Conservation (phyloP, 345 rosid species). For the Gossypium australe region DNA sequence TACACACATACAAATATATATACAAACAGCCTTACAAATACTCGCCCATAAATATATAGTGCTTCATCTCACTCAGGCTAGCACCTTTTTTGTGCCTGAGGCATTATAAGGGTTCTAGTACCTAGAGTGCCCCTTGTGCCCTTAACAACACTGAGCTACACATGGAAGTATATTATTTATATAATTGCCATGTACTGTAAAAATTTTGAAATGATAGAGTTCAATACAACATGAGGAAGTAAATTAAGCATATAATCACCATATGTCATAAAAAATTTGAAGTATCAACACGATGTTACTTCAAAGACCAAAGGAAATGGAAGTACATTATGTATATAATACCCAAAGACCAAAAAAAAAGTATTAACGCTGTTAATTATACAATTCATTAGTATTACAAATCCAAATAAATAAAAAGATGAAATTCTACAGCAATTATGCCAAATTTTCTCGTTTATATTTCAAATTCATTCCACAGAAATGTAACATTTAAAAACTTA, state of each 20-base stretch:
- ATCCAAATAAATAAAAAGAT: background rate
- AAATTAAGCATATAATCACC: background rate
- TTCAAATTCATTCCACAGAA: background rate
- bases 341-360: too few relatives aligned
- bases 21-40: too few relatives aligned
- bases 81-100: too few relatives aligned
- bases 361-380: too few relatives aligned
- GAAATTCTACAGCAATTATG: background rate
- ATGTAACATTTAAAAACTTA: background rate
- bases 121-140: too few relatives aligned
- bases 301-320: too few relatives aligned
- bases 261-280: background rate
- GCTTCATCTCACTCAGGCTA: too few relatives aligned
- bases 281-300: background rate
- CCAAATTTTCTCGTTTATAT: background rate
- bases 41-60: too few relatives aligned
- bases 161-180: background rate
- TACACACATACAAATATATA: too few relatives aligned
- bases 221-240: background rate
- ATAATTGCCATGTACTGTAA: background rate
- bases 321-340: too few relatives aligned
- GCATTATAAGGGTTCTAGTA: too few relatives aligned
- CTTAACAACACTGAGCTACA: too few relatives aligned
- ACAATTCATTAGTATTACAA: background rate
- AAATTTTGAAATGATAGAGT: background rate